Evolutionary conservation across 768 basidiomycete species (phyloP).

Genomic region (Cubamyces lactineus): DNA sequence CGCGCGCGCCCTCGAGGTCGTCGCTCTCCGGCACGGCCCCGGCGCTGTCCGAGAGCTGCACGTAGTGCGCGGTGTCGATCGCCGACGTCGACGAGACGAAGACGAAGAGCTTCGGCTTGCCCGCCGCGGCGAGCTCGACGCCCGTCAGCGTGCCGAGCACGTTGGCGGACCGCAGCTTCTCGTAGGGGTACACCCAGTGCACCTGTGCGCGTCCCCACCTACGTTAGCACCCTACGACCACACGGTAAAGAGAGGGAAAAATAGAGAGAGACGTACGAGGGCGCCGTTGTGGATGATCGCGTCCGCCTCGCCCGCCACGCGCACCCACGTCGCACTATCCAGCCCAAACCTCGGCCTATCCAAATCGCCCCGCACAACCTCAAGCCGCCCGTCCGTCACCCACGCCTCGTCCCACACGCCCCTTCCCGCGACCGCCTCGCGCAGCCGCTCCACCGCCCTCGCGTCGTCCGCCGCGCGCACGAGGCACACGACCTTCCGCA

Average conservation of each 20-base stretch:
- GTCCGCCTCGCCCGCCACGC: constrained; percentile 73
- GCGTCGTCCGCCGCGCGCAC: constrained; percentile 71
- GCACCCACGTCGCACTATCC: constrained; percentile 61
- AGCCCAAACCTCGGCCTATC: constrained; percentile 77
- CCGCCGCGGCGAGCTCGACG: constrained; percentile 73
- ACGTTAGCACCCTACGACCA: too few relatives aligned
- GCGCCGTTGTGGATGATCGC: constrained; percentile 94
- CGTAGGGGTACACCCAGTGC: constrained; percentile 99
- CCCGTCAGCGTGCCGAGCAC: constrained; percentile 90
- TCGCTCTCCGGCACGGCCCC: constrained; percentile 86
- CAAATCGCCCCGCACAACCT: constrained; percentile 86
- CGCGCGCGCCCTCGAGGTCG: constrained; percentile 82
- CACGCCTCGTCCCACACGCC: constrained; percentile 90
- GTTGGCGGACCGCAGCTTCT: constrained; percentile 88
- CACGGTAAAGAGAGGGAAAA: too few relatives aligned
- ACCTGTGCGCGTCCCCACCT: constrained; percentile 53
- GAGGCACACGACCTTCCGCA: constrained; percentile 90
- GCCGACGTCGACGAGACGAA: constrained; percentile 98
- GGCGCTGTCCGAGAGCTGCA: constrained; percentile 75
- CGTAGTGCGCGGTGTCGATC: constrained; percentile 89
- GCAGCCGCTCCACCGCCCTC: constrained; percentile 69
- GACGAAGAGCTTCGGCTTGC: constrained; percentile 77
- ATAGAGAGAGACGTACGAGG: constrained; percentile 60
- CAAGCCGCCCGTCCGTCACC: constrained; percentile 66
- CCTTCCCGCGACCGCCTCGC: constrained; percentile 72